Percentiles rank a stretch among this genome's conserved stretches.
phyloP scores from a whole-genome alignment of 2,329 filamentous ascomycete species.

The Phyllosticta citriasiana region DNA sequence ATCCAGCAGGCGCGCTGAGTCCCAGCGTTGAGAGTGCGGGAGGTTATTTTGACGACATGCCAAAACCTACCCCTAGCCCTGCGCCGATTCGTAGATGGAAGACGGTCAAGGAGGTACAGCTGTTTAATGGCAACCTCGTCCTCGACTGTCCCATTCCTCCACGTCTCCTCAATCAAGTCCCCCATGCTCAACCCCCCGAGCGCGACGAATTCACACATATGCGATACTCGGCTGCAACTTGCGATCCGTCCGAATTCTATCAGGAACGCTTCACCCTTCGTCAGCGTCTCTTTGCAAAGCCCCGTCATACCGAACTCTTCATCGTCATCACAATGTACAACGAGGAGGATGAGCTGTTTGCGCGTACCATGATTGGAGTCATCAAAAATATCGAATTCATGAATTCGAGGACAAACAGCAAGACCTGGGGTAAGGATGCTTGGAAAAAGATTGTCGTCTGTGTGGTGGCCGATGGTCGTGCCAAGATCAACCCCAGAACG shows the following conservation, averaged over 20 bases:
- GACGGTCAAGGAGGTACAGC: slow-evolving; percentile 95
- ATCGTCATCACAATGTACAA: slow-evolving; percentile 99
- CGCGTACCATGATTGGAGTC: slow-evolving; percentile 89
- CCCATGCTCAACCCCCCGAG: slow-evolving; percentile 67
- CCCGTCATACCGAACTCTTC: slow-evolving; percentile 86
- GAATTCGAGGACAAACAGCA: slow-evolving; percentile 85
- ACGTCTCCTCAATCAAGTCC: slow-evolving; percentile 73
- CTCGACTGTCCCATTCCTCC: slow-evolving; percentile 94
- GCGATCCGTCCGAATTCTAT: slow-evolving; percentile 82
- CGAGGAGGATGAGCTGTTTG: slow-evolving; percentile 92
- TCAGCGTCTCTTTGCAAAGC: slow-evolving; percentile 85
- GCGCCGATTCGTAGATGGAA: slow-evolving; percentile 80
- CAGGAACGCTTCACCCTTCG: slow-evolving; percentile 83
- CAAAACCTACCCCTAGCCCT: slow-evolving; percentile 41
- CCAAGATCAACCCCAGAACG: slow-evolving; percentile 90
- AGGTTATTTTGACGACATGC: slow-evolving; percentile 29
- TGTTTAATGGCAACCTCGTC: slow-evolving; percentile 94
- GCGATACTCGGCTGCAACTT: slow-evolving; percentile 90
- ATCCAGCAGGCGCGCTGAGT: slow-evolving; percentile 38
- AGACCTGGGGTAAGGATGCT: slow-evolving; percentile 95
- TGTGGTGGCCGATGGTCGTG: slow-evolving; percentile 91
- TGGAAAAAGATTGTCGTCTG: slow-evolving; percentile 99
- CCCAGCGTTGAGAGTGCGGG: slow-evolving; percentile 20
- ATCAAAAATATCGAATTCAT: slow-evolving; percentile 99
- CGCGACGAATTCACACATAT: slow-evolving; percentile 81